Conservation (phyloP, 495 filamentous ascomycete genomes). For the Penicillium herquei region DNA sequence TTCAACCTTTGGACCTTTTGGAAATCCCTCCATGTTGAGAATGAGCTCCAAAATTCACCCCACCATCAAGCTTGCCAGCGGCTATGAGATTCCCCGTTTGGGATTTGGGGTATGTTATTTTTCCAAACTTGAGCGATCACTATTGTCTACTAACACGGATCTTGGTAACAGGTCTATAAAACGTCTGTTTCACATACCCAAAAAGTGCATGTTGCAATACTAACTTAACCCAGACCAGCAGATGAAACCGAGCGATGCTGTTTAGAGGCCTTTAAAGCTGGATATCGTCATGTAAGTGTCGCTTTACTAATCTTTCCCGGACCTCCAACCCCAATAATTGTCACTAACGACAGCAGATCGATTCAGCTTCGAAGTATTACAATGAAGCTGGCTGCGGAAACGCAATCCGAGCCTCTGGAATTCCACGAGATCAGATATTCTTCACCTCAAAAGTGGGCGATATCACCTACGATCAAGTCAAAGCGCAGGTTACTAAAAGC, state of each 20-base stretch:
- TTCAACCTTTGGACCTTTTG: neutral
- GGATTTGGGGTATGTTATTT: slow-evolving; percentile 60
- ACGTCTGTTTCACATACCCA: slow-evolving; percentile 42
- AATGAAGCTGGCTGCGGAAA: slow-evolving; percentile 61
- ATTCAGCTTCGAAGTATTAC: slow-evolving; percentile 62
- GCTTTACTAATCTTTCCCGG: neutral
- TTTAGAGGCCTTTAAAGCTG: slow-evolving; percentile 57
- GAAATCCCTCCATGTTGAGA: neutral
- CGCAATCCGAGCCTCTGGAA: slow-evolving; percentile 46
- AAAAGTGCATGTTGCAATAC: neutral
- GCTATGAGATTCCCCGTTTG: slow-evolving; percentile 66
- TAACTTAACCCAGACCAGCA: slow-evolving; percentile 9
- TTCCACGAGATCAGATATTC: slow-evolving; percentile 59
- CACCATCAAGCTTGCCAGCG: slow-evolving; percentile 63
- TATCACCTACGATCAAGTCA: slow-evolving; percentile 54
- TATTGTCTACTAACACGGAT: neutral
- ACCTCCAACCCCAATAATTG: neutral
- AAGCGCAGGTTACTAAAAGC: slow-evolving; percentile 53
- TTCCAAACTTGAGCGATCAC: neutral
- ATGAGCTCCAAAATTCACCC: slow-evolving; percentile 18
- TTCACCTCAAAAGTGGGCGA: slow-evolving; percentile 68
- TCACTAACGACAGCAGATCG: slow-evolving; percentile 33
- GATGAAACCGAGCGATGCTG: slow-evolving; percentile 10
- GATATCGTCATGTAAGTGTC: slow-evolving; percentile 62
- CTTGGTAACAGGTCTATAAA: slow-evolving; percentile 59